Evolutionary conservation across 2,329 filamentous ascomycete genomes (phyloP), one percentile per base, ranked within the genome.

Genomic region (Ophiostoma tasmaniense): DNA sequence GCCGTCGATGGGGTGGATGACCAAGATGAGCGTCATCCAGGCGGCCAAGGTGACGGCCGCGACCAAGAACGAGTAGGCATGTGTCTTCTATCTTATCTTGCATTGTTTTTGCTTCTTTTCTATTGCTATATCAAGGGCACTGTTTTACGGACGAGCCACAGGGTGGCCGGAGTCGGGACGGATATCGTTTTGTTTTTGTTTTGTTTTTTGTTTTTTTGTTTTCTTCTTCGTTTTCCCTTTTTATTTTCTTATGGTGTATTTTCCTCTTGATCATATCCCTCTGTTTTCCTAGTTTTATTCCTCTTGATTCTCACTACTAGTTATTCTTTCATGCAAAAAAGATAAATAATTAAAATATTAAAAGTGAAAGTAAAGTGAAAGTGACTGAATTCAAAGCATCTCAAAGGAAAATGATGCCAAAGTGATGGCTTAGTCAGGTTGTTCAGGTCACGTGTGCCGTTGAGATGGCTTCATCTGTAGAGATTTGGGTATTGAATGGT

Each of bases 21-120:
- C 91, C 73, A 99, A 99, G 84, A 96, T 99, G 90, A 94, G 93
- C 75, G 94, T 95, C 30, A 90, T 99, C 20, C 93, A 97, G 80
- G 94, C 93, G 1, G 92, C 93, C 64, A 98, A 98, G 82, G 93
- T 89, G 64, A 89, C 86, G 79, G 83, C 86, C 4, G 84, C 86
- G 30, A 86, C 86, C 22, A 71, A 71, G 66, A 72, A 70, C 17
- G 72, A 73, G 50, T 67, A 67, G 66, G 4, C 25, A n/a, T 7
- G 37, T 39, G 37, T 39, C 13, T 14, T 39, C 13, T 1, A 3
- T 39, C 10, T 3, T 39, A 14, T 39, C 37, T 39, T 39, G 37
- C 10, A 2, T 39, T 39, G 11, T 13, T 2, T 33, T 28, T 33
- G n/a, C 17, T 4, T 25, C 22, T 65, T 64, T n/a, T 25, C 13